Evolutionary conservation across 2,329 filamentous ascomycete species (phyloP).

Genomic region (Alternaria sp.): DNA sequence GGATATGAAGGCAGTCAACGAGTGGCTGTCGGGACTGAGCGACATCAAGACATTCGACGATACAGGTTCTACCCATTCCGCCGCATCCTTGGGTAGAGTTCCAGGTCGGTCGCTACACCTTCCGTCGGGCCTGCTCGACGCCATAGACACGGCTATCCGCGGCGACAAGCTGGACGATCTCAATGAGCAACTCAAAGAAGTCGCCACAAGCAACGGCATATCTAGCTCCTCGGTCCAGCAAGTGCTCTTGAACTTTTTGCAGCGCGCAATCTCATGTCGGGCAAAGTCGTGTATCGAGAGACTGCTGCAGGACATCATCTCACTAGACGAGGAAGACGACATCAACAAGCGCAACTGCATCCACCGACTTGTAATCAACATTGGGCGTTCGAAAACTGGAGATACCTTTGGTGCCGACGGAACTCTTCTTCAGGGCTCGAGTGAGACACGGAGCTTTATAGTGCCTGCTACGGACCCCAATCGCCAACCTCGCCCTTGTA

Average conservation of each 20-base stretch:
- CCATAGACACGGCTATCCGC: conserved; percentile 75
- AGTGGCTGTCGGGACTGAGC: conserved; percentile 84
- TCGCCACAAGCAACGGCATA: conserved; percentile 61
- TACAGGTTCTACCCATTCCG: conserved; percentile 72
- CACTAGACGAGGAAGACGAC: conserved; percentile 85
- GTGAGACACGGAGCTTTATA: conserved; percentile 74
- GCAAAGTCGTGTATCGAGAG: conserved; percentile 74
- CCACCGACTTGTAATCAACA: conserved; percentile 89
- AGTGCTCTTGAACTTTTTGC: conserved; percentile 79
- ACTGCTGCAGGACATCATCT: conserved; percentile 73
- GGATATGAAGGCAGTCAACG: conserved; percentile 77
- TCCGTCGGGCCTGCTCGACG: conserved; percentile 72
- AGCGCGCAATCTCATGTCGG: conserved; percentile 76
- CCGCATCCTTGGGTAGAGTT: conserved; percentile 76
- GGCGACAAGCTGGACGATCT: conserved; percentile 70
- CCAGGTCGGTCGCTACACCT: conserved; percentile 79
- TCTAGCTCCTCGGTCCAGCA: conserved; percentile 65
- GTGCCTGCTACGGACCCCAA: conserved; percentile 77
- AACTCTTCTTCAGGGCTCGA: conserved; percentile 58
- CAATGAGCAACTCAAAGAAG: conserved; percentile 64
- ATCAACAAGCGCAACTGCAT: conserved; percentile 94
- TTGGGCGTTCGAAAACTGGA: conserved; percentile 75
- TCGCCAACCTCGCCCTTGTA: conserved; percentile 67
- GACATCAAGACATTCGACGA: conserved; percentile 82
- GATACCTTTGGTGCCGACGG: conserved; percentile 59